Base-by-base conservation (phyloP, 257 asterid species). In the Solanum rostratum region DNA sequence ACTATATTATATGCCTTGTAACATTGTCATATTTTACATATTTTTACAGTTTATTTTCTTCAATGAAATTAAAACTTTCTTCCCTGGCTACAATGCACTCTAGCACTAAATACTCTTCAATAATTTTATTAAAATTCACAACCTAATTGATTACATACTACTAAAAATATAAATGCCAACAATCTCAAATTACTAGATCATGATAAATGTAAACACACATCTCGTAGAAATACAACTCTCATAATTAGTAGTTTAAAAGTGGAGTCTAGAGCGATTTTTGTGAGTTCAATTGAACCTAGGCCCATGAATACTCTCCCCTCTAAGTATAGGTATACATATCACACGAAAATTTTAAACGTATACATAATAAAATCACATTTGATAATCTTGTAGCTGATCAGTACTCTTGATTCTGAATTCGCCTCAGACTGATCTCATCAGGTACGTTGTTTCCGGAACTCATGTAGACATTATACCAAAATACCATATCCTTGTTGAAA, bases 381-480 rank as follows among this genome's bases (percentile, higher is more conserved):
- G 39, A 33, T 33, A 33, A 22, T n/a, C 24, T 27, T 43, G 45
- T 63, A 52, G 0, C 12, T 22, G 30, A n/a, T 33, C 39, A 49
- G 16, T 49, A 22, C 37, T 71, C 54, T 71, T 41, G 37, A 43
- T 6, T 6, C 4, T 41, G 37, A 3, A 71, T 3, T 39, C 37
- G 1, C 11, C 33, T 71, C 55, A 45, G 27, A 49, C 10, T 27
- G 43, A 37, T 68, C 74, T 66, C 22, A 15, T 43, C 59, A 16
- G 6, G 27, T 4, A 2, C 3, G 6, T 49, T 76, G 6, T 84
- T 84, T 69, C 88, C 88, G 0, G 89, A 84, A 70, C 37, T 80
- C 10, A 87, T 60, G 84, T 83, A 74, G 20, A 89, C 18, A 39
- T 87, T 80, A 43, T 89, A 87, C 91, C 91, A 89, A 84, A 89